These are phyloP conservation scores for Mycena maculata DNA, from an alignment of 768 basidiomycete genomes.

Conservation along the genomic window DNA sequence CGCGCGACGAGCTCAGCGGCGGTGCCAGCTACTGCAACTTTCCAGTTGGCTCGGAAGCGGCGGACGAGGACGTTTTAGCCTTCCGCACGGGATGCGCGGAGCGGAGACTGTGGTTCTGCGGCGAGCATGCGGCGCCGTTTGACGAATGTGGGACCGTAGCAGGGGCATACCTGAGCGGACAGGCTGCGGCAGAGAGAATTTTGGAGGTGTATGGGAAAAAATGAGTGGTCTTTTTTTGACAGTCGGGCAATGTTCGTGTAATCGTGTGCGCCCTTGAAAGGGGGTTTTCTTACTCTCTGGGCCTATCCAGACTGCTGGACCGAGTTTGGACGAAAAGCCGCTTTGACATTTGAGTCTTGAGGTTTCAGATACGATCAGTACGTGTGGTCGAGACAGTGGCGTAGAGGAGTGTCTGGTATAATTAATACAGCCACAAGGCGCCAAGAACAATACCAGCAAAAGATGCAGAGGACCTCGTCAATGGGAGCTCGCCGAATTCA, in stretches of 20 bases:
- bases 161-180: constrained; percentile 34
- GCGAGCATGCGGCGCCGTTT: constrained; percentile 37
- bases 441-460: too few species aligned
- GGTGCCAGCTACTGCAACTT: constrained; percentile 38
- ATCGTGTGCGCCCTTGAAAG: background rate
- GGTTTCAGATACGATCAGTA: too few species aligned
- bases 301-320: too few species aligned
- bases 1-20: constrained; percentile 30
- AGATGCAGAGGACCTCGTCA: too few species aligned
- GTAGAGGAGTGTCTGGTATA: too few species aligned
- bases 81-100: constrained; percentile 31
- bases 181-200: constrained; percentile 26
- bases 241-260: background rate
- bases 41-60: constrained; percentile 32
- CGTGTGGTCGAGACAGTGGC: too few species aligned
- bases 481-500: too few species aligned
- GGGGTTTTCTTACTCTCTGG: too few species aligned
- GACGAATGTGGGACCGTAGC: constrained; percentile 38
- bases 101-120: constrained; percentile 36
- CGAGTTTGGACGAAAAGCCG: too few species aligned
- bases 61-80: constrained; percentile 35
- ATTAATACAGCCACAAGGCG: too few species aligned
- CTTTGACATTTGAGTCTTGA: too few species aligned
- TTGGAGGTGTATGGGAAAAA: constrained; percentile 13
- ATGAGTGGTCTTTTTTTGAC: background rate